Base-by-base conservation (phyloP, 2,329 filamentous ascomycete genomes). In the Cercospora citrullina region DNA sequence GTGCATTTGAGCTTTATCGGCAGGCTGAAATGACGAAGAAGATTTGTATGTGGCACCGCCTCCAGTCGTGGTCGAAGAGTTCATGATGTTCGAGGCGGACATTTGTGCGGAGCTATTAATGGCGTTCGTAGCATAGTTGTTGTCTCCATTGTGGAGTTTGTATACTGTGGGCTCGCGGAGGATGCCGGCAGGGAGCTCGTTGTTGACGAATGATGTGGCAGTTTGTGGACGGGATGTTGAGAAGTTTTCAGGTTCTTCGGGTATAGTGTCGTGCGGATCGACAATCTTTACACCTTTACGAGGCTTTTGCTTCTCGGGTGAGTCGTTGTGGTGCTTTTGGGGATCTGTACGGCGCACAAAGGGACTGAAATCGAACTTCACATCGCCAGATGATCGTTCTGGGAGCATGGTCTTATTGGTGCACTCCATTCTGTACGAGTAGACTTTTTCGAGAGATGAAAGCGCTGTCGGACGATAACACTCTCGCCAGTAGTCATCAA, bases 401-500 rank as follows among this genome's bases (percentile, higher is more conserved):
- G 91, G 23, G 33, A 94, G 90, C 77, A 94, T 94, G 69, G 91
- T 91, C 70, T 94, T 88, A 4, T 92, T 95, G 0, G 92, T 94
- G 51, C 63, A 42, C 76, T 94, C 96, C 86, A 98, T 92, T 77
- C 92, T 93, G 80, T 91, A 97, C 0, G 93, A 88, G 77, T 97
- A 97, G 78, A 97, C 91, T 77, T 97, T 99, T 14, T 90, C 87
- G 72, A 98, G 93, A 0, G 93, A 95, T 0, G 95, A 97, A 1
- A 98, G 82, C 0, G 91, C 92, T 7, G 92, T 86, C 0, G 95
- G 95, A 14, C 94, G 89, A 77, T 99, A 99, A 79, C 97, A 98
- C 78, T 99, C 95, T 7, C 95, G 84, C 95, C 95, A 99, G 79
- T 97, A 99, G 79, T 98, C 93, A 76, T 98, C 94, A 68, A 92